Base-by-base conservation (phyloP, 495 filamentous ascomycete species). In the Usnea hakonensis region DNA sequence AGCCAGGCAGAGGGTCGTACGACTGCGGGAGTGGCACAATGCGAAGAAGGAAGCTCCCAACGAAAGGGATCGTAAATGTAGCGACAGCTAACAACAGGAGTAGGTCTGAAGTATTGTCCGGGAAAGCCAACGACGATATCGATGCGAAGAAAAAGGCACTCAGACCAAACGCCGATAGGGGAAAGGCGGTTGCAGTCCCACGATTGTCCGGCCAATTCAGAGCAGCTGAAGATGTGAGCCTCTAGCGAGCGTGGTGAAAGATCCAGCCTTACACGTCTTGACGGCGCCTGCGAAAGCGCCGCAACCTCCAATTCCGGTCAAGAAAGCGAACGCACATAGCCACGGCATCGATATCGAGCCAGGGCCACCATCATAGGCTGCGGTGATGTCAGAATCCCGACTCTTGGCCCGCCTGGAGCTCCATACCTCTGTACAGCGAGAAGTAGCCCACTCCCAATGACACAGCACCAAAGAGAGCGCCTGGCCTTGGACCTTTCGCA, bases 121-220 rank as follows among this genome's bases (percentile, higher is more conserved):
- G 90, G 75, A 96, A 95, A 55, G 90, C 78, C 53, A 93, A 67
- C 38, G 81, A 81, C 5, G 91, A 89, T 28, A 91, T 74, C 23
- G 83, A 78, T 21, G 94, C 88, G 77, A 96, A 98, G 81, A 97
- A 95, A 72, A 97, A 91, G 54, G 94, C 94, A 75, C 93, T 96
- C 36, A 98, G 78, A 30, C 94, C 94, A 72, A 97, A 97, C 6
- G 90, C 91, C 46, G 93, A 86, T 52, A 98, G 76, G 9, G 94
- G 93, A 70, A 97, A 90, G 3, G 90, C 91, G 9, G 94, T 97
- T 17, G 94, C 94, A 23, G 93, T 96, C 58, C 95, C 94, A 50
- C 94, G 85, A 69, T 95, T 88, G 38, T 86, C 79, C 2, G 93
- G 95, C 81, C 91, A 98, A 73, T 98, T 98, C 46, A 92, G 78